A percentile compares a stretch with the other conserved stretches of the same genome.
phyloP scores from a whole-genome alignment of 78 protist species.

The Dictyostelium purpureum region DNA sequence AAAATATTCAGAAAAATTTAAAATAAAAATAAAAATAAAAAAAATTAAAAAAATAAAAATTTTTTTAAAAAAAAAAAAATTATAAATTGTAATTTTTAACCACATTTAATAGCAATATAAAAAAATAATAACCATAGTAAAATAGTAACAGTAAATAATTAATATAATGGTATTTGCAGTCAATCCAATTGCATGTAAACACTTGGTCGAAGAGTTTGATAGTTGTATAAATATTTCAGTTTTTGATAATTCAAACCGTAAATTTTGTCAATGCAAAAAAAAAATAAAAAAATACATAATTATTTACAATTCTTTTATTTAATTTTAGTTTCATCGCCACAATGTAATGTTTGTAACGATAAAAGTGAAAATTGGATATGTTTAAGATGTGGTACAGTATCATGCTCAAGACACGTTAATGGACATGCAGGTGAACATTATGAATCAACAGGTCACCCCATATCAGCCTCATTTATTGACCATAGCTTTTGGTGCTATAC shows the following conservation, averaged over 20 bases:
- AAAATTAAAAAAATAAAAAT: too few relatives aligned
- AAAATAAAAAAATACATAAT: too few relatives aligned
- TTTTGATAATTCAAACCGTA: neutral
- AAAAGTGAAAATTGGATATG: conserved; percentile 72
- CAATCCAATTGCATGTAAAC: conserved; percentile 56
- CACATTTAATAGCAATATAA: too few relatives aligned
- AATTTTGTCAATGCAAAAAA: neutral
- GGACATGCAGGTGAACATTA: conserved; percentile 46
- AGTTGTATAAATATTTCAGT: conserved; percentile 1
- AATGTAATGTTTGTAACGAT: conserved; percentile 45
- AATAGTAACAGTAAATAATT: too few relatives aligned
- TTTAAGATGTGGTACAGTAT: conserved; percentile 37
- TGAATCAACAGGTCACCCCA: conserved; percentile 26
- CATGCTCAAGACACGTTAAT: conserved; percentile 55
- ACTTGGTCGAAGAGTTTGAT: neutral
- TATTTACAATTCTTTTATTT: neutral
- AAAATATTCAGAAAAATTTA: too few relatives aligned
- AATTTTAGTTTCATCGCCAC: neutral
- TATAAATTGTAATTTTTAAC: too few relatives aligned
- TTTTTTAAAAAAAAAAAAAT: too few relatives aligned
- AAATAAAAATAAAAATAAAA: too few relatives aligned
- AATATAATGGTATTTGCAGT: too few relatives aligned
- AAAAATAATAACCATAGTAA: too few relatives aligned
- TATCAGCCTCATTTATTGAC: conserved; percentile 61
- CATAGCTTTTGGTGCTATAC: conserved; percentile 63